phyloP scores from a whole-genome alignment of 2,329 filamentous ascomycete species.

The Paecilomyces formosus region DNA sequence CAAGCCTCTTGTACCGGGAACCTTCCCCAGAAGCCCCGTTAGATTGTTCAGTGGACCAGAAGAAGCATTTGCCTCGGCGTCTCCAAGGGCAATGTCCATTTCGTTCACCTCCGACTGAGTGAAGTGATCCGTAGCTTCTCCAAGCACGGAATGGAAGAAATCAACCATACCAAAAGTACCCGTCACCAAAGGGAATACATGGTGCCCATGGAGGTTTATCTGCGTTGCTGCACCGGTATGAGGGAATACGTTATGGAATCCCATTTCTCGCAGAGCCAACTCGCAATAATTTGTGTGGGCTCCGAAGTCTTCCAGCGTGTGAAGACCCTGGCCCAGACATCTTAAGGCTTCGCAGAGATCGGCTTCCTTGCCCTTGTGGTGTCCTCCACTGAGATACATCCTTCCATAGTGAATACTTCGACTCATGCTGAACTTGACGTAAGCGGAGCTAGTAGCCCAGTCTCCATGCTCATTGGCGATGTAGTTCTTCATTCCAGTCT shows the following conservation, averaged over 20 bases:
- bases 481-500: conserved; percentile 98
- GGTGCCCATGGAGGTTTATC: conserved; percentile 58
- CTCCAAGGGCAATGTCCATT: conserved; percentile 65
- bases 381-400: conserved; percentile 61
- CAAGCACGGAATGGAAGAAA: conserved; percentile 70
- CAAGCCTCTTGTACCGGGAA: conserved; percentile 65
- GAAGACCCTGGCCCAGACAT: conserved; percentile 67
- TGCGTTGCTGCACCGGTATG: conserved; percentile 63
- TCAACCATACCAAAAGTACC: conserved; percentile 71
- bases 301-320: conserved; percentile 71
- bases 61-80: conserved; percentile 50
- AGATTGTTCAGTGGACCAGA: conserved; percentile 50
- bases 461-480: conserved; percentile 82
- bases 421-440: conserved; percentile 66
- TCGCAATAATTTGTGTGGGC: conserved; percentile 82
- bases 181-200: conserved; percentile 68
- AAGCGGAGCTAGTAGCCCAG: conserved; percentile 86
- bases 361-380: conserved; percentile 58
- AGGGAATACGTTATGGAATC: conserved; percentile 61
- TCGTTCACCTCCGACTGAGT: conserved; percentile 79
- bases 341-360: conserved; percentile 75
- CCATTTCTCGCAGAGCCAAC: conserved; percentile 65
- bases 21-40: conserved; percentile 63
- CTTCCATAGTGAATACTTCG: conserved; percentile 72
- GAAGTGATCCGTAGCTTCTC: conserved; percentile 76